A percentile compares a stretch with the other conserved stretches of the same genome.
Evolutionary conservation across 2,329 filamentous ascomycete genomes (phyloP).

Genomic region (Penicillium sp.): DNA sequence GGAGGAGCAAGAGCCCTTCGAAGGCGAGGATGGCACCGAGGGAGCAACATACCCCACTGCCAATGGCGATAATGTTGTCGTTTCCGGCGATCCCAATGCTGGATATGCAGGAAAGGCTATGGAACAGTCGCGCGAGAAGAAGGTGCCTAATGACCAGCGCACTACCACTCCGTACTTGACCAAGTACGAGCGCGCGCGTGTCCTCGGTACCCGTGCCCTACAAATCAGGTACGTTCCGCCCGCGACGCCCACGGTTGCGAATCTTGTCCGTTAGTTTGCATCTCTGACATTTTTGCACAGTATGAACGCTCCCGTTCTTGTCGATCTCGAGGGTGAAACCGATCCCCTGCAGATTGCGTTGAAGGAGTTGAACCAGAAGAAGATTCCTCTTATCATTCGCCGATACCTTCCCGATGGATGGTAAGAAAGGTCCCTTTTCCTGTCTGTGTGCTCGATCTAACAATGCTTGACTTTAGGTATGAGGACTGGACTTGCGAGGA

Average conservation of each 20-base stretch:
- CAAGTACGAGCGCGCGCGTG: slow-evolving; percentile 93
- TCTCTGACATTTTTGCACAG: slow-evolving; percentile 48
- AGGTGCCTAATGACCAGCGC: slow-evolving; percentile 81
- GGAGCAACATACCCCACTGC: slow-evolving; percentile 41
- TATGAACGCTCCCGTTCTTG: slow-evolving; percentile 95
- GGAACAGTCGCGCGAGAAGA: slow-evolving; percentile 67
- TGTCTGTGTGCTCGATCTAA: slow-evolving; percentile 8
- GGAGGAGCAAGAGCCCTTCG: slow-evolving; percentile 55
- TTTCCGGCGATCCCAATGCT: slow-evolving; percentile 52
- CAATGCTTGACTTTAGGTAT: slow-evolving; percentile 58
- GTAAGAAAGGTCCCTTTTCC: slow-evolving; percentile 54
- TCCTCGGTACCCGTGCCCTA: slow-evolving; percentile 85
- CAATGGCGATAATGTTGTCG: slow-evolving; percentile 42
- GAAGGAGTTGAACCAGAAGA: slow-evolving; percentile 97
- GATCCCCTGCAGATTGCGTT: slow-evolving; percentile 96
- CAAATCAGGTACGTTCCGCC: slow-evolving; percentile 75
- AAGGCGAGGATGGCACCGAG: slow-evolving; percentile 53
- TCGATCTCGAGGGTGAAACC: slow-evolving; percentile 95
- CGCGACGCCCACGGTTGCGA: slow-evolving; percentile 74
- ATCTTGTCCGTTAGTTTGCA: slow-evolving; percentile 46
- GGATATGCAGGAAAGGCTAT: slow-evolving; percentile 52
- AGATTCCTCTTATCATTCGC: slow-evolving; percentile 92
- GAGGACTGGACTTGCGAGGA: slow-evolving; percentile 99
- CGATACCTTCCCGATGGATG: slow-evolving; percentile 95
- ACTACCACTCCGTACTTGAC: slow-evolving; percentile 98